Conservation (phyloP, 2,329 filamentous ascomycete species). For the Hymenotorrendiella dingleyae region DNA sequence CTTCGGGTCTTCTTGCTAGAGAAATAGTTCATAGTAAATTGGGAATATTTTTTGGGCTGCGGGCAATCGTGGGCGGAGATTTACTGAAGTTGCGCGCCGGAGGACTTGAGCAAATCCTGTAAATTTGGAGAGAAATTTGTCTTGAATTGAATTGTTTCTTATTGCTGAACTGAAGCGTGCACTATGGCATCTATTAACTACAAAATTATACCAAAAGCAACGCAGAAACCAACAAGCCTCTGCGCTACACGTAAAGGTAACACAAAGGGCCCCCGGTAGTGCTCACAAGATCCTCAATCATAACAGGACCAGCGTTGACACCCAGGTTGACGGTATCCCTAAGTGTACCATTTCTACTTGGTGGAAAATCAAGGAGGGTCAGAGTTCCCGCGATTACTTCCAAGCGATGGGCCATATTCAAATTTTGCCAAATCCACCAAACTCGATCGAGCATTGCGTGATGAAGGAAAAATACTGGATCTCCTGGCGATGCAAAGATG, state of each 20-base stretch:
- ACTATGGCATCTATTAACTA: too few species aligned
- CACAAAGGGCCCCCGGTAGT: slow-evolving; percentile 40
- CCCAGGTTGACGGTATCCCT: slow-evolving; percentile 34
- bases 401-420: slow-evolving; percentile 32
- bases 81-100: too few species aligned
- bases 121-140: too few species aligned
- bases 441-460: slow-evolving; percentile 42
- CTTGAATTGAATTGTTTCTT: too few species aligned
- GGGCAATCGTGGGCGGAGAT: too few species aligned
- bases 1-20: too few species aligned
- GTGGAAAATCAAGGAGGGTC: slow-evolving; percentile 36
- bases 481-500: slow-evolving; percentile 38
- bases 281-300: slow-evolving; percentile 34
- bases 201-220: too few species aligned
- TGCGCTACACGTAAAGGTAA: slow-evolving; percentile 39
- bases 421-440: slow-evolving; percentile 45
- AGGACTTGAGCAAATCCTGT: too few species aligned
- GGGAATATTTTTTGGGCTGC: too few species aligned
- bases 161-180: too few species aligned
- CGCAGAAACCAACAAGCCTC: too few species aligned
- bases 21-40: too few species aligned
- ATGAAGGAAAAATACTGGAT: slow-evolving; percentile 42
- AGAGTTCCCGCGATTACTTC: slow-evolving; percentile 34
- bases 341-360: slow-evolving; percentile 37
- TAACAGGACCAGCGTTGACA: slow-evolving; percentile 18